A percentile compares a stretch with the other conserved stretches of the same genome.
Conservation (phyloP, 345 rosid genomes). For the Eucalyptus pumila region DNA sequence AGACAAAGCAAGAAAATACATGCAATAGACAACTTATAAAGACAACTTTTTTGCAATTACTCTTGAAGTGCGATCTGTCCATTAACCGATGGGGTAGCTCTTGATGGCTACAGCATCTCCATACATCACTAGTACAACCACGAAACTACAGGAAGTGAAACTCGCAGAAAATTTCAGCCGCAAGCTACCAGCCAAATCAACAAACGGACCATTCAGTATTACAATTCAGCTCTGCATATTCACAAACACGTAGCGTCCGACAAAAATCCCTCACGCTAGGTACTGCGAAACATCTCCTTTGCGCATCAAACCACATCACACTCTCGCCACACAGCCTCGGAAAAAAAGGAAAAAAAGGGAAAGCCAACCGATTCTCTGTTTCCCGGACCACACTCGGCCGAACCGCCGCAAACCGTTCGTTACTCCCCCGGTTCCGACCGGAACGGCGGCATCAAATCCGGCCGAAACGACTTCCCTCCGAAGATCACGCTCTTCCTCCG, state of each 20-base stretch:
- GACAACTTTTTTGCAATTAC: not conserved
- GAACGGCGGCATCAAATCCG: not conserved
- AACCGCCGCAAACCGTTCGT: not conserved
- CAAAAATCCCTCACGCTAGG: not conserved
- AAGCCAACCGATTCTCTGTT: not conserved
- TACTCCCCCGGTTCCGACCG: not conserved
- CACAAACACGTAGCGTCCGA: not conserved
- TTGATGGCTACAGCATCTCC: not conserved
- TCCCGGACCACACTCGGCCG: not conserved
- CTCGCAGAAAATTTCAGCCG: not conserved
- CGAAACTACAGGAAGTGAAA: not conserved
- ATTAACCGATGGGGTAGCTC: not conserved
- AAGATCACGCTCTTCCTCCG: not conserved
- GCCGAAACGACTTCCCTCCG: not conserved
- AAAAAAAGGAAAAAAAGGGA: fast-evolving
- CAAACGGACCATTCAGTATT: not conserved
- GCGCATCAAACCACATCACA: not conserved
- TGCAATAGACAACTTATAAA: not conserved
- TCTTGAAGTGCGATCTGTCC: not conserved
- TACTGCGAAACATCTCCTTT: not conserved
- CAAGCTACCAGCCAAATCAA: not conserved
- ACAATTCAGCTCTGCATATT: not conserved
- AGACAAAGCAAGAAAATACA: not conserved
- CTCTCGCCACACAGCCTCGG: not conserved
- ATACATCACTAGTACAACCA: not conserved